Base-by-base conservation (phyloP, 805 yeast species). In the Lachancea meyersii region DNA sequence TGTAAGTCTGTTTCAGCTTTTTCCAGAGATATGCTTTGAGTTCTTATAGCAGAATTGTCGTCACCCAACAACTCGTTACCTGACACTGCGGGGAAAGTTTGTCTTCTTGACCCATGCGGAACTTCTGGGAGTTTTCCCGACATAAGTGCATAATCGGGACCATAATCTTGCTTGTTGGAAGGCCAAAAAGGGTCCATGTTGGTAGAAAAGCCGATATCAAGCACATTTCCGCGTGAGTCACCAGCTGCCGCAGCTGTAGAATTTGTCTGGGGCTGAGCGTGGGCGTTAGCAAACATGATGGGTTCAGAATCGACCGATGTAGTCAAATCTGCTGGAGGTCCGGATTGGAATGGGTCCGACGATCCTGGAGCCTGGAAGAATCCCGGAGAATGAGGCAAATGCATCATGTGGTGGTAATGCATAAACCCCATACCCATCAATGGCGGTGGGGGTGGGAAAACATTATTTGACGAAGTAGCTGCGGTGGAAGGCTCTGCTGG, bases 341-440 rank as follows among this genome's bases (percentile, higher is more conserved):
- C 40, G 2, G 38, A 11, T 5, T 17, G 14, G 20, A 32, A 35
- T 5, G 44, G 36, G 19, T 41, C 44, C 16, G 40, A 35, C 3
- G 44, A 16, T 8, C 40, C 54, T 8, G 56, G 54, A n/a, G 52
- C 48, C 17, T 57, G 58, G 41, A 48, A 57, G 31, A 52, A 58
- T 2, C 55, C 54, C 1, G 47, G 53, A 34, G 54, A 57, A 26
- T 56, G 65, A 16, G 55, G 59, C 37, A 60, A 48, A 28, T 51
- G 63, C 54, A 60, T 55, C 64, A 60, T 56, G 41, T 58, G 64
- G 6, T 60, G 52, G 33, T 55, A 60, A 20, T 61, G 62, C 31
- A 57, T 50, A 41, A 58, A 60, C 21, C 59, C 59, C 62, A 59
- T 57, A 19, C 53, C 52, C 53, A 59, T 53, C 53, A 56, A 52